Evolutionary conservation across 441 rosid species (phyloP).

Genomic region (Gossypium gossypioides): DNA sequence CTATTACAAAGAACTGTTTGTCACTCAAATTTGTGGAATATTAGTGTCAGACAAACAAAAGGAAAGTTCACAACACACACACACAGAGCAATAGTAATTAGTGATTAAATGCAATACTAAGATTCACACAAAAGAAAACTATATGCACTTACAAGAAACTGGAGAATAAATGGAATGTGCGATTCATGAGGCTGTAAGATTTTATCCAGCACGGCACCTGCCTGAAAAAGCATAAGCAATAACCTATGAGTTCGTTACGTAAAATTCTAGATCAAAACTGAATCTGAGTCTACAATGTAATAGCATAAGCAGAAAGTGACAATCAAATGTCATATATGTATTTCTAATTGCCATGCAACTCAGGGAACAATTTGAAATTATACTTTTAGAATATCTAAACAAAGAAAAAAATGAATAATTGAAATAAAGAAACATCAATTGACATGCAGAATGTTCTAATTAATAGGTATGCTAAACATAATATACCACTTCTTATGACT

Average conservation of each 20-base stretch:
- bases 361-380: neutral
- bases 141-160: constrained; percentile 57
- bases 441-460: neutral
- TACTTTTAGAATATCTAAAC: neutral
- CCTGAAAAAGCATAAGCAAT: constrained; percentile 33
- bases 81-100: neutral
- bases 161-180: constrained; percentile 84
- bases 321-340: neutral
- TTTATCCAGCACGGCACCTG: constrained; percentile 67
- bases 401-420: neutral
- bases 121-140: neutral
- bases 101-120: neutral
- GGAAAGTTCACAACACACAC: neutral
- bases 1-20: neutral
- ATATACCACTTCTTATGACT: neutral
- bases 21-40: neutral
- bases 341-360: neutral
- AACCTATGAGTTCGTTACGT: neutral
- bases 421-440: neutral
- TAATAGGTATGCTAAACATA: neutral
- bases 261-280: neutral
- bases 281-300: neutral
- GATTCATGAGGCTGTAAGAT: constrained; percentile 89
- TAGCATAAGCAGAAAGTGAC: neutral
- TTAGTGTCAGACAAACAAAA: neutral